These are phyloP conservation scores for Dendrobium catenatum DNA, from an alignment of 106 monocot species.

Conservation along the genomic window DNA sequence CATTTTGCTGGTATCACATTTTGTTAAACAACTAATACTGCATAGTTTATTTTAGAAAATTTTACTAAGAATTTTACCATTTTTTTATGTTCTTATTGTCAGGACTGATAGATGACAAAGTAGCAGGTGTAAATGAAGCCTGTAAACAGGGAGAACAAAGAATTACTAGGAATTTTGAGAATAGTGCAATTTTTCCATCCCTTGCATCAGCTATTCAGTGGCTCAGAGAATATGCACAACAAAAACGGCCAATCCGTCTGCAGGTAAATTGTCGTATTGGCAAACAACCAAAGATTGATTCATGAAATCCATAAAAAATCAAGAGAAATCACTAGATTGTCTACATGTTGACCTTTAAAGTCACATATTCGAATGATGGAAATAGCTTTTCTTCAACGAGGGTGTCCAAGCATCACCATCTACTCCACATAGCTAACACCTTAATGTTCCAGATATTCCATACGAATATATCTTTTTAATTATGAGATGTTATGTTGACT, in stretches of 20 bases:
- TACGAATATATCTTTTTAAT: no score
- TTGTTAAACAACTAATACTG: no score
- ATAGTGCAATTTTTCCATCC: slow-evolving; percentile 69
- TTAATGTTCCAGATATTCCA: no score
- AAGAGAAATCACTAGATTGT: no score
- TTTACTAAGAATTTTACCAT: background rate
- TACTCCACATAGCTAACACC: no score
- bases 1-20: background rate
- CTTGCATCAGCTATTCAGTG: slow-evolving; percentile 74
- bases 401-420: no score
- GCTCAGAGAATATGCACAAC: slow-evolving; percentile 59
- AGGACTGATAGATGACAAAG: slow-evolving; percentile 14
- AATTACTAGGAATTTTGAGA: slow-evolving; percentile 4
- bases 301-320: no score
- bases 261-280: slow-evolving; percentile 34
- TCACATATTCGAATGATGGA: no score
- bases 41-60: background rate
- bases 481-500: no score
- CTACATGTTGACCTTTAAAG: no score
- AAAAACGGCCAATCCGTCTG: slow-evolving; percentile 45
- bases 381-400: no score
- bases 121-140: slow-evolving; percentile 17
- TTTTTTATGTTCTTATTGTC: background rate
- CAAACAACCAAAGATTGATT: background rate
- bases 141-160: slow-evolving; percentile 18